phyloP scores from a whole-genome alignment of 768 basidiomycete species.

The Phaffia australis region DNA sequence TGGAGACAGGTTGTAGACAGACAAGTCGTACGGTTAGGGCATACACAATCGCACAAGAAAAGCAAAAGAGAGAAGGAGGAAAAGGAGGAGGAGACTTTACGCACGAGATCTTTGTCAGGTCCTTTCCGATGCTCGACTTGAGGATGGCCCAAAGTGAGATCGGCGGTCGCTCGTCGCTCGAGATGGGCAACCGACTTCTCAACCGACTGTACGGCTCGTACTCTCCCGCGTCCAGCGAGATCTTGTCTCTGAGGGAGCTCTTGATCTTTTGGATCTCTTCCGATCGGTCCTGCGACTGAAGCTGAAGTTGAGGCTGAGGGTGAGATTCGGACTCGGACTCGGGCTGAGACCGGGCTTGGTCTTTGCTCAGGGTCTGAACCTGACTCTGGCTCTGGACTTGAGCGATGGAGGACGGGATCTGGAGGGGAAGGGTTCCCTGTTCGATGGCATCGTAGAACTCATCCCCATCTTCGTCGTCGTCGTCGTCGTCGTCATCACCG shows the following conservation, averaged over 20 bases:
- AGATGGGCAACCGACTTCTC: constrained; percentile 52
- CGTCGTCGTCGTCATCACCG: constrained; percentile 29
- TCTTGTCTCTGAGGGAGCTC: not conserved
- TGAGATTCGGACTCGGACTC: constrained; percentile 39
- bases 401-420: constrained; percentile 57
- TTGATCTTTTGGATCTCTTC: constrained; percentile 13
- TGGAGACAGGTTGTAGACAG: too few relatives aligned
- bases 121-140: constrained; percentile 92
- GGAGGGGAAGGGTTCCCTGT: constrained; percentile 59
- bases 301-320: constrained; percentile 29
- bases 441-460: constrained; percentile 98
- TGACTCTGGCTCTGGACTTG: constrained; percentile 38
- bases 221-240: constrained; percentile 40
- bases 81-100: not conserved
- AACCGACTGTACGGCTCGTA: constrained; percentile 62
- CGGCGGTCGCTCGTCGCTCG: constrained; percentile 65
- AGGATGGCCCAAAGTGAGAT: constrained; percentile 90
- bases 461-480: constrained; percentile 46
- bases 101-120: constrained; percentile 76
- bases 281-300: constrained; percentile 17
- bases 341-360: constrained; percentile 8
- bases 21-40: too few relatives aligned
- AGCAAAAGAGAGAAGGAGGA: too few relatives aligned
- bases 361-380: constrained; percentile 2
- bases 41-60: too few relatives aligned